Evolutionary conservation across 352 stramenopile species (phyloP).

Genomic region (Globisporangium orthogonon): DNA sequence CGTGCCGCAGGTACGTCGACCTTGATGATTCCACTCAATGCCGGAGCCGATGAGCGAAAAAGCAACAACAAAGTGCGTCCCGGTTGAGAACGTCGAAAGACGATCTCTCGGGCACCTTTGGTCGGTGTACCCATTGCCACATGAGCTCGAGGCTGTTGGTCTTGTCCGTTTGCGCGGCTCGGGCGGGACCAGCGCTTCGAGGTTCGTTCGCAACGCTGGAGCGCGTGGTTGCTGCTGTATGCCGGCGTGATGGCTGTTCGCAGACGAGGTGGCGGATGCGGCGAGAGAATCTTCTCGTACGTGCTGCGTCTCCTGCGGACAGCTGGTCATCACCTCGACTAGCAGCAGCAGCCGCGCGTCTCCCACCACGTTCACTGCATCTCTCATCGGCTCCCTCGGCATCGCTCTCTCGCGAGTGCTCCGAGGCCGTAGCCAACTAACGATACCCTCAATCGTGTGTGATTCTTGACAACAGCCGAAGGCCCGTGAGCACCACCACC

Average conservation of each 20-base stretch:
- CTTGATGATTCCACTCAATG: slow-evolving; percentile 39
- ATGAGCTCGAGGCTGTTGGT: slow-evolving; percentile 11
- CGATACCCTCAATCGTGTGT: slow-evolving; percentile 11
- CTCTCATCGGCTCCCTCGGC: slow-evolving; percentile 49
- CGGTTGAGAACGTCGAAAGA: slow-evolving; percentile 10
- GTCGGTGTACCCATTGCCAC: slow-evolving; percentile 64
- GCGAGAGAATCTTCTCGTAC: neutral
- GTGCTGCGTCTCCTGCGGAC: neutral
- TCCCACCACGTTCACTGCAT: neutral
- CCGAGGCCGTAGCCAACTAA: slow-evolving; percentile 33
- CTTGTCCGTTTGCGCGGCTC: neutral
- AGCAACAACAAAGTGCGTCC: slow-evolving; percentile 11
- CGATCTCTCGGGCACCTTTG: slow-evolving; percentile 13
- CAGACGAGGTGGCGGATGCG: neutral
- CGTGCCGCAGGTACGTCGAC: slow-evolving; percentile 73
- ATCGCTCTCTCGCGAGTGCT: slow-evolving; percentile 13
- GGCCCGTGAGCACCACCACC: slow-evolving; percentile 61
- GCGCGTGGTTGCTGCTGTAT: neutral
- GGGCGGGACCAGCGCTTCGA: slow-evolving; percentile 1
- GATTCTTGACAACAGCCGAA: slow-evolving; percentile 37
- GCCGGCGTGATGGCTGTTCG: neutral
- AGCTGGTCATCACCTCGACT: neutral
- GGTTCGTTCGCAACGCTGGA: neutral
- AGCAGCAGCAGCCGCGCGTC: neutral
- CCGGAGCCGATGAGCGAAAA: slow-evolving; percentile 68